Evolutionary conservation across 225 moss, liverwort and hornwort species (phyloP).

Genomic region (Rhytidiadelphus loreus): DNA sequence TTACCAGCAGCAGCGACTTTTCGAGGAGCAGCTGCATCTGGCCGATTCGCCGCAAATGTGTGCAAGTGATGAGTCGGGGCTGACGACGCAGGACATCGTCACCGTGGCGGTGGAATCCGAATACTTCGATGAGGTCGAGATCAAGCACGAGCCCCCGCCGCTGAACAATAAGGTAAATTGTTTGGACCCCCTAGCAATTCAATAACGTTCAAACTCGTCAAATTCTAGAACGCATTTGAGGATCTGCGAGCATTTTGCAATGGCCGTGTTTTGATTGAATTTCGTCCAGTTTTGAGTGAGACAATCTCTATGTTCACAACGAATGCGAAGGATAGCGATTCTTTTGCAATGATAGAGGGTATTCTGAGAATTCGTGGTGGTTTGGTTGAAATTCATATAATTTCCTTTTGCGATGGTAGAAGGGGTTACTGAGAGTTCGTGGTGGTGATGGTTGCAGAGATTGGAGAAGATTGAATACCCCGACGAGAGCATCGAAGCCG

Average conservation of each 20-base stretch:
- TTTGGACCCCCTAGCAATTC: neutral
- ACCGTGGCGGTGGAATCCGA: neutral
- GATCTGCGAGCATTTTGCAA: neutral
- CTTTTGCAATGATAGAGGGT: neutral
- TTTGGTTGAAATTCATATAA: neutral
- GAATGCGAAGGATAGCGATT: neutral
- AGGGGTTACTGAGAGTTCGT: neutral
- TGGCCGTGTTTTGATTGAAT: neutral
- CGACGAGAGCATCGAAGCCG: conserved; percentile 33
- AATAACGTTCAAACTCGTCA: neutral
- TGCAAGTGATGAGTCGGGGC: conserved; percentile 4
- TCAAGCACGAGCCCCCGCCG: conserved; percentile 24
- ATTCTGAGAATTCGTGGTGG: neutral
- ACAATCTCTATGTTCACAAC: neutral
- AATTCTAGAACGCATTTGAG: neutral
- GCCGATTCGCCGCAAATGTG: conserved; percentile 6
- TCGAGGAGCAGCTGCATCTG: conserved; percentile 8
- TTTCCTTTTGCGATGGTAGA: neutral
- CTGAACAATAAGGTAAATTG: conserved; percentile 23
- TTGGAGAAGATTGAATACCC: conserved; percentile 11
- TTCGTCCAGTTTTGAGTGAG: neutral
- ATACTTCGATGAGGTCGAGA: neutral
- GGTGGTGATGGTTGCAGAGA: conserved; percentile 3
- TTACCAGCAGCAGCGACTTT: neutral
- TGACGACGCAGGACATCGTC: neutral